A percentile compares a stretch with the other conserved stretches of the same genome.
These are phyloP conservation scores for Aspergillus alliaceus DNA, from an alignment of 2,329 filamentous ascomycete genomes.

Conservation along the genomic window DNA sequence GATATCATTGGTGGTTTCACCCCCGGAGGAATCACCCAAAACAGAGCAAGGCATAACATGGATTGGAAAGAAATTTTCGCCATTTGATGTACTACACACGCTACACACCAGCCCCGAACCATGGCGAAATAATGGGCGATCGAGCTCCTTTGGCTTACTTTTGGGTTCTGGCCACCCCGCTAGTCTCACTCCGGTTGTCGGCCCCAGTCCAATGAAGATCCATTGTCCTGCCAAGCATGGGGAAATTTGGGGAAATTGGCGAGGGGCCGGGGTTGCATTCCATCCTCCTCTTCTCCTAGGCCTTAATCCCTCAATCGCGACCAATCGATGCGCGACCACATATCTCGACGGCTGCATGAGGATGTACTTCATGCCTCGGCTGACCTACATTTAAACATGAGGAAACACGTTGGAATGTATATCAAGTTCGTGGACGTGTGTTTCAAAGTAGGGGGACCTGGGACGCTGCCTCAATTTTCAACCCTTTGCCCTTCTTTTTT, in stretches of 20 bases:
- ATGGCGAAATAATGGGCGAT: not conserved
- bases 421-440: too few relatives aligned
- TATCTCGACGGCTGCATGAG: not conserved
- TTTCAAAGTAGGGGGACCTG: too few relatives aligned
- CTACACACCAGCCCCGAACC: too few relatives aligned
- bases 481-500: too few relatives aligned
- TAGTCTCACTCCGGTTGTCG: slow-evolving; percentile 6
- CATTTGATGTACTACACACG: too few relatives aligned
- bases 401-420: not conserved
- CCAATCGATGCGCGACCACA: not conserved
- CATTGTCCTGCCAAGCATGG: slow-evolving; percentile 13
- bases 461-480: too few relatives aligned
- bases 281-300: not conserved
- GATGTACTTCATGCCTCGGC: not conserved
- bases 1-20: too few relatives aligned
- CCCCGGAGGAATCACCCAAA: not conserved
- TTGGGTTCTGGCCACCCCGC: not conserved
- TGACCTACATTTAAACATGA: not conserved
- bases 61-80: not conserved
- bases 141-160: not conserved
- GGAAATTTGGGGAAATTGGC: slow-evolving; percentile 16
- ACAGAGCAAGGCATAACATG: not conserved
- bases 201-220: slow-evolving; percentile 9
- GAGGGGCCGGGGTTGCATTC: slow-evolving; percentile 1
- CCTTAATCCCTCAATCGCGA: not conserved